Percentiles rank a stretch among this genome's conserved stretches.
Evolutionary conservation across 2,329 filamentous ascomycete genomes (phyloP).

Genomic region (Spiromastix sp.): DNA sequence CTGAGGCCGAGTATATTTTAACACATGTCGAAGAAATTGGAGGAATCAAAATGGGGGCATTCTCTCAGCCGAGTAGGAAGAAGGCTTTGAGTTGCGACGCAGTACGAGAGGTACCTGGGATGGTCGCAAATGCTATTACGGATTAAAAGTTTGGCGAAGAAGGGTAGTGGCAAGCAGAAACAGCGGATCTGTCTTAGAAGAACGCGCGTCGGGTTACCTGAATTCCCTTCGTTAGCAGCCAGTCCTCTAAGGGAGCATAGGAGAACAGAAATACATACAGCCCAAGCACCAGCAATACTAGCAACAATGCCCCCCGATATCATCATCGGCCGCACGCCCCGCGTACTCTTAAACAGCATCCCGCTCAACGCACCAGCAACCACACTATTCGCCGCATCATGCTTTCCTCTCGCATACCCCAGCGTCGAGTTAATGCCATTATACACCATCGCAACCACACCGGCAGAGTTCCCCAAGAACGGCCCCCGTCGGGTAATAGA

Average conservation of each 20-base stretch:
- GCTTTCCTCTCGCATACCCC: constrained; percentile 68
- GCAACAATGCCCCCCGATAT: constrained; percentile 88
- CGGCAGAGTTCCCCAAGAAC: constrained; percentile 91
- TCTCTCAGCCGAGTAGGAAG: no score
- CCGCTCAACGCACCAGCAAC: constrained; percentile 77
- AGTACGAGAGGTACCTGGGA: no score
- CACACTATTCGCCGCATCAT: constrained; percentile 84
- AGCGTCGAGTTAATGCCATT: constrained; percentile 84
- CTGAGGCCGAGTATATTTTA: no score
- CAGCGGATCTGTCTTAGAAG: constrained; percentile 28
- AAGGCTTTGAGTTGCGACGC: no score
- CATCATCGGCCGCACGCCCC: constrained; percentile 82
- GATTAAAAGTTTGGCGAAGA: no score
- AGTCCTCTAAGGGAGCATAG: constrained; percentile 9
- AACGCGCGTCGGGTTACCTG: constrained; percentile 43
- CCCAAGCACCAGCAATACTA: constrained; percentile 75
- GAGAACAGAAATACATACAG: constrained; percentile 52
- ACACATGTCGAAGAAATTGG: no score
- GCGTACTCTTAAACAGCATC: constrained; percentile 93
- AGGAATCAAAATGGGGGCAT: no score
- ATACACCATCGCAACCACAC: constrained; percentile 91
- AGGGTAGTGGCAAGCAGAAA: neutral
- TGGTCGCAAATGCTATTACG: no score
- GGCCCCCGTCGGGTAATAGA: constrained; percentile 85
- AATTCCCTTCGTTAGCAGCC: constrained; percentile 12